phyloP scores from a whole-genome alignment of 441 rosid species.

The Gossypium aridum region DNA sequence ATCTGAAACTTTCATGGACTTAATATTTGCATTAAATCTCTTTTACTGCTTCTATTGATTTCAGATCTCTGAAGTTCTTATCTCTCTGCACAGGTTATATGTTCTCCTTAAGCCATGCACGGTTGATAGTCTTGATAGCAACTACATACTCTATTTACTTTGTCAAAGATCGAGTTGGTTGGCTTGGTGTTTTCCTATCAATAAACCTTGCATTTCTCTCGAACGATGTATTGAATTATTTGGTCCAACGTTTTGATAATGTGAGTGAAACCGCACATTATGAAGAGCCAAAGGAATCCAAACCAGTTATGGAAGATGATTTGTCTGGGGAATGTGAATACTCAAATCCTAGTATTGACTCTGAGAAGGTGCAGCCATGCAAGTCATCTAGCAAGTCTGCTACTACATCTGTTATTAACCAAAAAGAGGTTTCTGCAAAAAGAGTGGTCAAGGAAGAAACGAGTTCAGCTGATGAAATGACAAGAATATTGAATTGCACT shows the following conservation, averaged over 20 bases:
- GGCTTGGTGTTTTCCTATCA: conserved; percentile 85
- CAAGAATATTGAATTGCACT: conserved; percentile 62
- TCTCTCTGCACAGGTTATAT: conserved; percentile 65
- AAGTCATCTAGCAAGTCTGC: conserved; percentile 60
- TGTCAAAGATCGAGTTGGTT: conserved; percentile 91
- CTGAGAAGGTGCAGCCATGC: conserved; percentile 58
- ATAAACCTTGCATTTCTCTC: conserved; percentile 89
- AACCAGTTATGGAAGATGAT: conserved; percentile 56
- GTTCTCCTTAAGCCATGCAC: conserved; percentile 89
- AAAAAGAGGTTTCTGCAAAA: conserved; percentile 37
- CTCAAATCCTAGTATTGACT: conserved; percentile 47
- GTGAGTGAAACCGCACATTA: conserved; percentile 45
- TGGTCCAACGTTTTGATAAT: conserved; percentile 84
- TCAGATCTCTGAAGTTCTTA: neutral
- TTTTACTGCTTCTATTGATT: neutral
- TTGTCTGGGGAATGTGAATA: conserved; percentile 54
- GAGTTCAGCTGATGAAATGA: conserved; percentile 77
- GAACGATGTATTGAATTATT: conserved; percentile 64
- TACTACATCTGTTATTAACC: conserved; percentile 40
- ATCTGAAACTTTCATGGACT: neutral
- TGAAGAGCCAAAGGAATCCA: conserved; percentile 65
- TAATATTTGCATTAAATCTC: neutral
- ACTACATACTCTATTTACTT: conserved; percentile 62
- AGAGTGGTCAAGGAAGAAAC: conserved; percentile 51
- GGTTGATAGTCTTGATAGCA: conserved; percentile 78